Percentiles rank a stretch among this genome's conserved stretches.
Conservation (phyloP, 202 grass and related monocot species). For the Zoysia matrella region DNA sequence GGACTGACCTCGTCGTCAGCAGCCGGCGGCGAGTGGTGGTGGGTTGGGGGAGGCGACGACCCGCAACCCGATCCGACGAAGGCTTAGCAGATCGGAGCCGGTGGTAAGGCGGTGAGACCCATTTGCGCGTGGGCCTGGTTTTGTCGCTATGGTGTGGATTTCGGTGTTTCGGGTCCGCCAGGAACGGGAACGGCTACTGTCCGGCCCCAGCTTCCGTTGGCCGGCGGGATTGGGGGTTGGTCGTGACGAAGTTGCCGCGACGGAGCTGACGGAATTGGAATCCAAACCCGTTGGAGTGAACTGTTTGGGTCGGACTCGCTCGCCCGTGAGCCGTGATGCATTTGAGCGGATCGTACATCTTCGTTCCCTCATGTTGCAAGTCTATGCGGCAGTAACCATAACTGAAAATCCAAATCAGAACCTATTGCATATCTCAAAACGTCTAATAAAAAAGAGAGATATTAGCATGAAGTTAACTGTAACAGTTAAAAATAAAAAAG, state of each 20-base stretch:
- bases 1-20: slow-evolving; percentile 46
- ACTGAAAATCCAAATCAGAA: no score
- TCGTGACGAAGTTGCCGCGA: no score
- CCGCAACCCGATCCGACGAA: slow-evolving; percentile 64
- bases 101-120: slow-evolving; percentile 35
- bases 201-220: background rate
- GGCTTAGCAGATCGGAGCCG: slow-evolving; percentile 67
- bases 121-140: slow-evolving; percentile 24
- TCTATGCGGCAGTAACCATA: background rate
- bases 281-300: background rate
- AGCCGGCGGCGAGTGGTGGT: slow-evolving; percentile 41
- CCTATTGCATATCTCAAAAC: no score
- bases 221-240: no score
- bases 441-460: no score
- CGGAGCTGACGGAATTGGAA: background rate
- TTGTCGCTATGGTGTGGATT: slow-evolving; percentile 28
- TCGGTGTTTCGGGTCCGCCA: slow-evolving; percentile 41
- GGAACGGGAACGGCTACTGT: slow-evolving; percentile 45
- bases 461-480: no score
- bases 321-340: background rate
- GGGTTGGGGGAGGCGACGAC: slow-evolving; percentile 42
- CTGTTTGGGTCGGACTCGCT: background rate
- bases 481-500: no score
- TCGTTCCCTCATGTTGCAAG: background rate
- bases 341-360: slow-evolving; percentile 7